Base-by-base conservation (phyloP, 192 early-diverging fungal genomes). In the Coemansia sp. region DNA sequence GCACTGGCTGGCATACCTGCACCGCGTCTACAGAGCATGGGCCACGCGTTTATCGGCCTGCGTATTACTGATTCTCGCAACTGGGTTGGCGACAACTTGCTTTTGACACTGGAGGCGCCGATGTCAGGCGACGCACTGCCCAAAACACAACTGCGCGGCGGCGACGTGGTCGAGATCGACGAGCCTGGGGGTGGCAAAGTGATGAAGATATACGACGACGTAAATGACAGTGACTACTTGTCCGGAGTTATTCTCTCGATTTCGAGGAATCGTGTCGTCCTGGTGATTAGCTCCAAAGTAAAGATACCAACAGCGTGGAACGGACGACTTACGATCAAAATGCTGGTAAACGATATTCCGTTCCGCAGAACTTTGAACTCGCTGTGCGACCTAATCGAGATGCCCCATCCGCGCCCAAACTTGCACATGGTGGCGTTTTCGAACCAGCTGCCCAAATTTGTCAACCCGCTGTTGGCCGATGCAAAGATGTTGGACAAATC, bases 371-470 rank as follows among this genome's bases (percentile, higher is more conserved):
- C 53, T 4, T 13, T 57, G 27, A 57, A 57, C 53, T 29, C 53
- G 53, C 53, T 57, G 10, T 57, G 53, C 27, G 27, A 57, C 29
- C 53, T 57, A 0, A 57, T 57, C 53, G 53, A 57, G 15, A 5
- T 31, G 53, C 27, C 53, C 4, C n/a, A 31, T 13, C 53, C 53
- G 27, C 53, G 53, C 6, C 53, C 53, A 3, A 3, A 15, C 53
- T 16, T 57, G 53, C 53, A 57, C 29, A 57, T 57, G 53, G 53
- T 57, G 53, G 53, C 53, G 7, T 57, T 57, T 33, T 31, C 53
- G 0, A 11, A 13, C 13, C 1, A 57, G 29, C 10, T 4, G 53
- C 24, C 53, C 53, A 57, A 57, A 13, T 31, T 57, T 57, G 53
- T 31, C 53, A 57, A 57, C 27, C 29, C 53, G 9, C 15, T 57